A percentile compares a stretch with the other conserved stretches of the same genome.
Evolutionary conservation across 2,329 filamentous ascomycete genomes (phyloP).

Genomic region (Ampelomyces quisqualis): DNA sequence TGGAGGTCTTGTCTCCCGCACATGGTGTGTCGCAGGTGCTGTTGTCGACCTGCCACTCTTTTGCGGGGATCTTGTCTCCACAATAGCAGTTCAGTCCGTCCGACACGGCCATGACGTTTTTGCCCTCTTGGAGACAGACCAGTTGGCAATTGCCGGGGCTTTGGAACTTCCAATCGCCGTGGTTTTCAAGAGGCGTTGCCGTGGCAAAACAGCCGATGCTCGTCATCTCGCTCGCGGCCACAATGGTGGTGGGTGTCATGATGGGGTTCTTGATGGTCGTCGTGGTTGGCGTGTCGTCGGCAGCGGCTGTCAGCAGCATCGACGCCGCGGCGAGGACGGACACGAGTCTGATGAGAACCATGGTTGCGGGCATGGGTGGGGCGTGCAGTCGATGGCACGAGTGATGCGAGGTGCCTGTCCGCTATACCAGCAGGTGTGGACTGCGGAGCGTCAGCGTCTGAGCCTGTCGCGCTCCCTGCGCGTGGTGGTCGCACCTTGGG

Average conservation of each 20-base stretch:
- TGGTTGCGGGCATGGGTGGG: slow-evolving; percentile 19
- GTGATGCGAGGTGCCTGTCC: slow-evolving; percentile 14
- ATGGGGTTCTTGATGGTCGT: slow-evolving; percentile 25
- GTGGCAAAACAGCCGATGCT: slow-evolving; percentile 56
- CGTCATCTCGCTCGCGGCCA: slow-evolving; percentile 29
- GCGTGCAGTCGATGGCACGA: slow-evolving; percentile 1
- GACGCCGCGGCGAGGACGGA: slow-evolving; percentile 38
- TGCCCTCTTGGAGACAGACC: slow-evolving; percentile 50
- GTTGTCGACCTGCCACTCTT: slow-evolving; percentile 56
- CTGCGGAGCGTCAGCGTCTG: slow-evolving; percentile 24
- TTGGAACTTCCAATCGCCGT: slow-evolving; percentile 55
- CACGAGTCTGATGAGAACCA: slow-evolving; percentile 37
- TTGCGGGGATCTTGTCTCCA: slow-evolving; percentile 66
- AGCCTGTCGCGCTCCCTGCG: slow-evolving; percentile 4
- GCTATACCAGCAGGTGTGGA: slow-evolving; percentile 23
- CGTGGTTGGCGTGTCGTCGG: slow-evolving; percentile 16
- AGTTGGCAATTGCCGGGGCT: slow-evolving; percentile 57
- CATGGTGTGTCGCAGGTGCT: slow-evolving; percentile 66
- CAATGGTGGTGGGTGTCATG: slow-evolving; percentile 34
- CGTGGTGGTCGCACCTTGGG: slow-evolving; percentile 25
- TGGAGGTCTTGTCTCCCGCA: slow-evolving; percentile 56
- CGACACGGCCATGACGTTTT: slow-evolving; percentile 63
- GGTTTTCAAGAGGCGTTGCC: slow-evolving; percentile 49
- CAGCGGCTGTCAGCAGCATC: slow-evolving; percentile 30
- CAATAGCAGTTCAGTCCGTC: slow-evolving; percentile 69